A percentile compares a stretch with the other conserved stretches of the same genome.
These are phyloP conservation scores for Xylariales sp. DNA, from an alignment of 2,329 filamentous ascomycete genomes.

Conservation along the genomic window DNA sequence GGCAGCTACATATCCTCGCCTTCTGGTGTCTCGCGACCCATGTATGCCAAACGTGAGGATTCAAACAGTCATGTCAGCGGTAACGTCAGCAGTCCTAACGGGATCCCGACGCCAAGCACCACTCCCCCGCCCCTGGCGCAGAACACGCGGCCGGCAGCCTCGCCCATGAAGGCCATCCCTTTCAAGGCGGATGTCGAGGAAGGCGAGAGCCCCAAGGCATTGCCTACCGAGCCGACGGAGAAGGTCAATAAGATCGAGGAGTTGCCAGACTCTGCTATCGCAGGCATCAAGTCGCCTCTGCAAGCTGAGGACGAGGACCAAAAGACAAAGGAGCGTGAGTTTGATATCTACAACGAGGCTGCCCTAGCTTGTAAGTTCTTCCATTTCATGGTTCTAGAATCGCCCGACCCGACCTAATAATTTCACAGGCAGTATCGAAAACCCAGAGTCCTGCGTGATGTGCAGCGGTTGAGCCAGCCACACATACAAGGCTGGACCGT, in stretches of 20 bases:
- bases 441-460: constrained; percentile 92
- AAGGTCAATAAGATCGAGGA: constrained; percentile 58
- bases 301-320: constrained; percentile 72
- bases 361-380: constrained; percentile 72
- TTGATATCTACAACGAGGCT: constrained; percentile 92
- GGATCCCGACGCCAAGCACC: constrained; percentile 63
- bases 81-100: constrained; percentile 43
- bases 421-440: constrained; percentile 79
- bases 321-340: constrained; percentile 70
- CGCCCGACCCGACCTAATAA: too few species aligned
- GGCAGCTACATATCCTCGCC: constrained; percentile 57
- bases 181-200: constrained; percentile 77
- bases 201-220: constrained; percentile 72
- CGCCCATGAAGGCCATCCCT: constrained; percentile 56
- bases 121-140: constrained; percentile 54
- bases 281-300: constrained; percentile 40
- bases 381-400: too few species aligned
- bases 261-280: constrained; percentile 52
- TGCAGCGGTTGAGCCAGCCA: constrained; percentile 73
- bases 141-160: constrained; percentile 43
- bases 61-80: constrained; percentile 28
- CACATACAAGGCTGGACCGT: neutral
- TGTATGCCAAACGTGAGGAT: constrained; percentile 43
- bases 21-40: constrained; percentile 28
- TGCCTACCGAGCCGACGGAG: constrained; percentile 66